Conservation (phyloP, 2,329 filamentous ascomycete genomes). For the Trichophyton equinum region DNA sequence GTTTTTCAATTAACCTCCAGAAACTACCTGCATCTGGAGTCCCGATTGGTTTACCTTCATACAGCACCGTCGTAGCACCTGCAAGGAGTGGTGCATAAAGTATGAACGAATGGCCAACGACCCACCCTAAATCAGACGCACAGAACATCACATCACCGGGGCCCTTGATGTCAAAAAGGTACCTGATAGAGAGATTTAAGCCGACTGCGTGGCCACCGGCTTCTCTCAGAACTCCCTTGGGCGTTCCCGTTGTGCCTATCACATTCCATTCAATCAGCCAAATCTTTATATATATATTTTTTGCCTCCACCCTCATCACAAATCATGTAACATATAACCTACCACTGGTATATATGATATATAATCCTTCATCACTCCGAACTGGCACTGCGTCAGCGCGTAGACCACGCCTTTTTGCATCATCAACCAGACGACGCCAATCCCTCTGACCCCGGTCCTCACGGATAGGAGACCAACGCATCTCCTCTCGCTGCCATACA, state of each 20-base stretch:
- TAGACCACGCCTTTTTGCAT: conserved; percentile 53
- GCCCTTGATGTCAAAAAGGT: conserved; percentile 69
- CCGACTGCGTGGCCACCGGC: conserved; percentile 81
- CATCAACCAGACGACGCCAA: conserved; percentile 67
- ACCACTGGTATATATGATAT: conserved; percentile 77
- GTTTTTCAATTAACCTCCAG: conserved; percentile 75
- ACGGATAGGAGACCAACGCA: conserved; percentile 59
- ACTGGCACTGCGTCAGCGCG: conserved; percentile 66
- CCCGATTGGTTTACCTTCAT: conserved; percentile 87
- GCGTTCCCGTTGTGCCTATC: conserved; percentile 60
- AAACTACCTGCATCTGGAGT: conserved; percentile 79
- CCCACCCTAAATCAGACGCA: conserved; percentile 84
- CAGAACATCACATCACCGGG: conserved; percentile 73
- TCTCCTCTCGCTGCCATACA: conserved; percentile 71
- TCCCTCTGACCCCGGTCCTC: conserved; percentile 57
- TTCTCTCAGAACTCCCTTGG: conserved; percentile 72
- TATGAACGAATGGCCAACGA: conserved; percentile 76
- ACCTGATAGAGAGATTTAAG: conserved; percentile 66
- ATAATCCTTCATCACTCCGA: conserved; percentile 64
- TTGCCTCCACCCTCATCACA: background rate
- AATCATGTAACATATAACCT: conserved; percentile 9
- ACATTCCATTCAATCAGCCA: too few relatives aligned
- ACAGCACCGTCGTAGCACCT: conserved; percentile 75
- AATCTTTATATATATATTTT: background rate
- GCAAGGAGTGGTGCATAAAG: conserved; percentile 76